phyloP scores from a whole-genome alignment of 228 moss, liverwort and hornwort genomes.

The Sphagnum magellanicum region DNA sequence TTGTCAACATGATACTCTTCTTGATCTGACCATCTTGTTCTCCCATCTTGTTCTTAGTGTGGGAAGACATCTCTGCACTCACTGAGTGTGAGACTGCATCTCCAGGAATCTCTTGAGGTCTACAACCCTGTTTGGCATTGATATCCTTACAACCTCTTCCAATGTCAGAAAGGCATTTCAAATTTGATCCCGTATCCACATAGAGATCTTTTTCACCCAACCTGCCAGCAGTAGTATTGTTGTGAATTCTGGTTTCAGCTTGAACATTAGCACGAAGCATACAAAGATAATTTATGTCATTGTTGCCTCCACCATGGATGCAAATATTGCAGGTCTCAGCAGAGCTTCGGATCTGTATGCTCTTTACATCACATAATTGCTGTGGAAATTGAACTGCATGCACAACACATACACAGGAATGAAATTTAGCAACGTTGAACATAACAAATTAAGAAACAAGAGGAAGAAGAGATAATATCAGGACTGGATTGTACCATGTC shows the following conservation, averaged over 20 bases:
- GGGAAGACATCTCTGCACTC: neutral
- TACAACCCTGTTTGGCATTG: neutral
- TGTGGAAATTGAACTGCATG: conserved; percentile 8
- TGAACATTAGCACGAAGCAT: conserved; percentile 8
- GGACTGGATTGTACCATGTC: too few species aligned
- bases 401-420: neutral
- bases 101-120: neutral
- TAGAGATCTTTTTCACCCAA: too few species aligned
- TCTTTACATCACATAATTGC: conserved; percentile 3
- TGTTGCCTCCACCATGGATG: conserved; percentile 8
- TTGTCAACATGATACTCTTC: neutral
- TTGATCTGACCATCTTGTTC: too few species aligned
- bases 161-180: too few species aligned
- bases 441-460: too few species aligned
- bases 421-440: too few species aligned
- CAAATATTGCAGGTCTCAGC: conserved; percentile 11
- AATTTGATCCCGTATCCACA: too few species aligned
- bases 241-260: too few species aligned
- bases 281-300: conserved; percentile 12
- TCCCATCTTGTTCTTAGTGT: neutral
- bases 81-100: neutral
- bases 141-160: neutral
- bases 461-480: too few species aligned
- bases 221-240: too few species aligned
- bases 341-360: conserved; percentile 10